Evolutionary conservation across 192 early-diverging fungal genomes (phyloP).

Genomic region (Glomus cerebriforme): DNA sequence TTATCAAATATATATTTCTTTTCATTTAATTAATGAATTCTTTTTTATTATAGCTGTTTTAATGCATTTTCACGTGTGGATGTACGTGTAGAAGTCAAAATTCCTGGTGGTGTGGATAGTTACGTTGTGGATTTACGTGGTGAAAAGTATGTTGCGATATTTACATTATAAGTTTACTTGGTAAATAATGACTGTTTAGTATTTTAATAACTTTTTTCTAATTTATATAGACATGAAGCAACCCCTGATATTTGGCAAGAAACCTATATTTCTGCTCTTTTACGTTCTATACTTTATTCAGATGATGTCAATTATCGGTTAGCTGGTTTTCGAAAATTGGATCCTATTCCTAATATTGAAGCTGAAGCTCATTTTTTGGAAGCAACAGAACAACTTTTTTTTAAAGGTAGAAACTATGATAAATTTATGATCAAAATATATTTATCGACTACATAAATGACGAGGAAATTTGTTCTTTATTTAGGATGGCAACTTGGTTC

Average conservation of each 20-base stretch:
- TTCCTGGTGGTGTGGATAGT: slow-evolving; percentile 96
- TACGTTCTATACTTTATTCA: slow-evolving; percentile 89
- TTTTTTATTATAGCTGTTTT: slow-evolving; percentile 72
- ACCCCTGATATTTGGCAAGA: slow-evolving; percentile 89
- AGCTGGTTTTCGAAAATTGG: slow-evolving; percentile 87
- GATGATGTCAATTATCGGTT: slow-evolving; percentile 85
- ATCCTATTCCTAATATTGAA: slow-evolving; percentile 74
- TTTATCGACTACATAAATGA: background rate
- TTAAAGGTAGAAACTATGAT: slow-evolving; percentile 60
- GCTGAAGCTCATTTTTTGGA: slow-evolving; percentile 85
- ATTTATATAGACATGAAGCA: slow-evolving; percentile 59
- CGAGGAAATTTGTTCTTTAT: background rate
- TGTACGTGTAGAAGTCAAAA: slow-evolving; percentile 96
- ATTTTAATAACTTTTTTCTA: background rate
- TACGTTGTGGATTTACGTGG: slow-evolving; percentile 88
- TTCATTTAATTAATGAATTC: background rate
- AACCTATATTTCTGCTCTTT: slow-evolving; percentile 81
- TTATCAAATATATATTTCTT: background rate
- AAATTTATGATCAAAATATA: background rate
- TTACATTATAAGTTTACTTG: too few species aligned
- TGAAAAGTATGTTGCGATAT: slow-evolving; percentile 67
- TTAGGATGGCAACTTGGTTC: slow-evolving; percentile 91
- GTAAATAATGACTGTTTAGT: background rate
- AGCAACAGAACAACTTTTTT: slow-evolving; percentile 79
- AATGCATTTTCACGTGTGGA: slow-evolving; percentile 97